Base-by-base conservation (phyloP, 2,329 filamentous ascomycete genomes). In the Lachnellula hyalina region DNA sequence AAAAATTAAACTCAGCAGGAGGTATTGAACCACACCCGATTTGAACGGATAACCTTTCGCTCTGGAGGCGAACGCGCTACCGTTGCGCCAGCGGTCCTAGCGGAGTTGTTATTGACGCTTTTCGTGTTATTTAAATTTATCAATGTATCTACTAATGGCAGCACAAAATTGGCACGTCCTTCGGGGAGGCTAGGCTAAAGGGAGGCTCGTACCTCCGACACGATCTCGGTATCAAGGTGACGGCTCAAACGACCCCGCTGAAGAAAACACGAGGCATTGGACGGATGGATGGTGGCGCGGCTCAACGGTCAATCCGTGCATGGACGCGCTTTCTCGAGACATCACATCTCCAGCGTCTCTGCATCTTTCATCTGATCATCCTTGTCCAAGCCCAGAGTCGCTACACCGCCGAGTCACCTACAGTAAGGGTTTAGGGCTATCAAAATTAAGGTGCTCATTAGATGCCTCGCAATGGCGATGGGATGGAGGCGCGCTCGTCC, bases 11-110 rank as follows among this genome's bases (percentile, higher is more conserved):
- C 9, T 25, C 12, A 21, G 19, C 21, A 19, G 19, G 32, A 49
- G 50, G 45, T 40, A 49, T 40, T 56, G 54, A 62, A 53, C 52
- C 55, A 35, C 35, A 52, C 56, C 60, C 47, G 60, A 62, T 62
- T 62, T 62, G 60, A 61, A 61, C 59, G 53, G 60, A 60, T 49
- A 62, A 62, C 60, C 60, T 62, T 62, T 58, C 58, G 59, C 54
- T 62, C 60, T 62, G 60, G 60, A 62, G 59, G 59, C 60, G 58
- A 38, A 53, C 51, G 51, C 51, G 51, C 32, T 49, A 38, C 35
- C 47, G 47, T 49, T 54, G 52, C 21, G 52, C 46, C 54, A 53
- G 54, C 52, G 52, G 52, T 44, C 48, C 35, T 25, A 2, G 6
- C 25, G 3, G 21, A 4, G 21, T 21, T 4, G 21, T 21, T 21